phyloP scores from a whole-genome alignment of 495 filamentous ascomycete species.

The Penicillium soppii region DNA sequence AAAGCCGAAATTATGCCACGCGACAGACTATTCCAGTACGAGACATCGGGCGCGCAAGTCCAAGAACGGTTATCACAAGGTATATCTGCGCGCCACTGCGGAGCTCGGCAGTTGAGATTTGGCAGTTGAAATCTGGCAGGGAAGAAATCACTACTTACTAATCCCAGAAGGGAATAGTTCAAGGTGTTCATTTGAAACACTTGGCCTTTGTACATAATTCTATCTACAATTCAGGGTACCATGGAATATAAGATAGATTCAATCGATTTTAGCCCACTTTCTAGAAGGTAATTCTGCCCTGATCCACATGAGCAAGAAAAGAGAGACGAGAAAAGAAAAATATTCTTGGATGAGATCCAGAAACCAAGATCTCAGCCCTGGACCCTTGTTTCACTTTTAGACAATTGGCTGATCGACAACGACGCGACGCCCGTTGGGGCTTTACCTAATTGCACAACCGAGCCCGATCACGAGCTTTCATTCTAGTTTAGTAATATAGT shows the following conservation, averaged over 20 bases:
- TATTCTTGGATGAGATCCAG: conserved; percentile 5
- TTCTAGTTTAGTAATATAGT: neutral
- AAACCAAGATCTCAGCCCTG: conserved; percentile 23
- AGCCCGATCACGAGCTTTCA: conserved; percentile 5
- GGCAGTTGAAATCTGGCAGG: conserved; percentile 9
- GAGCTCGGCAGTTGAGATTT: conserved; percentile 14
- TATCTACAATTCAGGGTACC: too few relatives aligned
- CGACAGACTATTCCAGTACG: neutral
- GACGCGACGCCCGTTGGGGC: conserved; percentile 13
- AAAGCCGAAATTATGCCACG: conserved; percentile 2
- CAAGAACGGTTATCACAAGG: neutral
- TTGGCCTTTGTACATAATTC: too few relatives aligned
- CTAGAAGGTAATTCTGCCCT: neutral
- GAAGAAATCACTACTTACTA: conserved; percentile 10
- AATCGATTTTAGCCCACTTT: neutral
- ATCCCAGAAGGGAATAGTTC: conserved; percentile 8
- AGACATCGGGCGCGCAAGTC: neutral
- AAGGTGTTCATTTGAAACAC: neutral
- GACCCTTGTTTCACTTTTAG: conserved; percentile 25
- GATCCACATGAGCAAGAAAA: neutral
- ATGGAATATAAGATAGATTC: neutral
- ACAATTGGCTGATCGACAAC: conserved; percentile 14
- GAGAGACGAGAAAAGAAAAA: too few relatives aligned
- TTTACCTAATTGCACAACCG: conserved; percentile 12
- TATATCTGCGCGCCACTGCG: conserved; percentile 4